Evolutionary conservation across 495 filamentous ascomycete genomes (phyloP), one percentile per base, ranked within the genome.

Genomic region (Podospora conica): DNA sequence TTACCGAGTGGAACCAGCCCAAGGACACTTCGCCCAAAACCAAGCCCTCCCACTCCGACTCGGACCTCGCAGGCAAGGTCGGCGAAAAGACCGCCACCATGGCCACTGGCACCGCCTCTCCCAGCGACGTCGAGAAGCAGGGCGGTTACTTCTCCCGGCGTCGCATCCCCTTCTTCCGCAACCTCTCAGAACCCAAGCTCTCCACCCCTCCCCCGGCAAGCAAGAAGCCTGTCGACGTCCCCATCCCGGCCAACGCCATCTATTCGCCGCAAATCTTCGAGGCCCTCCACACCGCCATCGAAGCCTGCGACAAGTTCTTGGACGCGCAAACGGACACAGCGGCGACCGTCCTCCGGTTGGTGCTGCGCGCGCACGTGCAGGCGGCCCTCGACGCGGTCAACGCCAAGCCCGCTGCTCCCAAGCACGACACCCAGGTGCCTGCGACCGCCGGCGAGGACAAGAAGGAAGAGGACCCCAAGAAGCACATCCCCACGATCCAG

Each of bases 321-420:
- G 64, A 65, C 29, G 33, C 67, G 27, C 53, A 40, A 15, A 22
- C 18, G 4, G 21, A 27, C 10, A 56, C 40, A 1, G 20, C 55
- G 10, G 9, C 63, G 4, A n/a, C 11, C 28, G 29, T 64, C 20
- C 28, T 64, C 22, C 63, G 63, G 9, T 20, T 58, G 11, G 71
- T 73, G 15, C 61, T 73, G 9, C 71, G 71, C 27, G 63, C 65
- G 0, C 71, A 73, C 61, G 25, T 73, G 11, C 71, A 73, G 29
- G 69, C 69, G n/a, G 65, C 71, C 4, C 61, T 73, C 25, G 54
- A 65, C 28, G 61, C 58, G 40, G 59, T 71, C 59, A 73, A 71
- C 65, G 65, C 55, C 29, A 61, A 65, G 18, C 23, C 55, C 12
- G 64, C 57, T 0, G n/a, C 40, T 2, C 25, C 31, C 53, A 60